A percentile compares a stretch with the other conserved stretches of the same genome.
Evolutionary conservation across 805 yeast genomes (phyloP).

Genomic region (Starmerella apis): DNA sequence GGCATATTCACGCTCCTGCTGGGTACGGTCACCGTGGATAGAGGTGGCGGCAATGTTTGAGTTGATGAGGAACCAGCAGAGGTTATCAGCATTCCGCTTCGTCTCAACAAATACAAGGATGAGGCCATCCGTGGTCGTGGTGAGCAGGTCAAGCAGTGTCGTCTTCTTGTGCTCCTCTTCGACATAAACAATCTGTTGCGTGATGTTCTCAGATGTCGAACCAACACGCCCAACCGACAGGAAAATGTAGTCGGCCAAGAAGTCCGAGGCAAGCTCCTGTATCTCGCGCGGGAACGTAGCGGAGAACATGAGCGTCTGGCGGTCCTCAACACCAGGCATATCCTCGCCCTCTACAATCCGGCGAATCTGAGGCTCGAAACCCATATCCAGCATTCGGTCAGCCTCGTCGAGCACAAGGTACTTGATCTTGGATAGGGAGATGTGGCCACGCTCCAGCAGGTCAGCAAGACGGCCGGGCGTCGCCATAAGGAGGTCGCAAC

Average conservation of each 20-base stretch:
- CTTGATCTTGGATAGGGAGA: constrained; percentile 79
- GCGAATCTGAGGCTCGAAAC: constrained; percentile 99
- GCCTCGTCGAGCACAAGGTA: constrained; percentile 99
- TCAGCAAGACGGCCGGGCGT: constrained; percentile 99
- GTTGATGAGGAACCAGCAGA: constrained; percentile 81
- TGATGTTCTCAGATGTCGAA: constrained; percentile 95
- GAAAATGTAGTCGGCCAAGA: constrained; percentile 90
- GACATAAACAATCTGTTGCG: constrained; percentile 84
- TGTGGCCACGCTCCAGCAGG: constrained; percentile 86
- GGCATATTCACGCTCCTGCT: constrained; percentile 95
- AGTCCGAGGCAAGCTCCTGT: constrained; percentile 93
- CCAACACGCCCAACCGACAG: constrained; percentile 98
- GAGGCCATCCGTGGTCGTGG: constrained; percentile 65
- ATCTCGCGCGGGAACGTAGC: constrained; percentile 99
- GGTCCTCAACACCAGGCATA: constrained; percentile 82
- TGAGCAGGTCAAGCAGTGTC: constrained; percentile 74
- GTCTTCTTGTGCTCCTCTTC: constrained; percentile 90
- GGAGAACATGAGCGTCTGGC: constrained; percentile 97
- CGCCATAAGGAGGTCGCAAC: constrained; percentile 93
- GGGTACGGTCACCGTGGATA: constrained; percentile 98
- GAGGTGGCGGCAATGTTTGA: constrained; percentile 95
- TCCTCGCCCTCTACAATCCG: constrained; percentile 95
- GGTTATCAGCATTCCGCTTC: constrained; percentile 94
- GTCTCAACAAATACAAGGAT: constrained; percentile 95
- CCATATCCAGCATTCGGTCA: constrained; percentile 99